Base-by-base conservation (phyloP, 148 eudicot genomes). In the Cornus suecica region DNA sequence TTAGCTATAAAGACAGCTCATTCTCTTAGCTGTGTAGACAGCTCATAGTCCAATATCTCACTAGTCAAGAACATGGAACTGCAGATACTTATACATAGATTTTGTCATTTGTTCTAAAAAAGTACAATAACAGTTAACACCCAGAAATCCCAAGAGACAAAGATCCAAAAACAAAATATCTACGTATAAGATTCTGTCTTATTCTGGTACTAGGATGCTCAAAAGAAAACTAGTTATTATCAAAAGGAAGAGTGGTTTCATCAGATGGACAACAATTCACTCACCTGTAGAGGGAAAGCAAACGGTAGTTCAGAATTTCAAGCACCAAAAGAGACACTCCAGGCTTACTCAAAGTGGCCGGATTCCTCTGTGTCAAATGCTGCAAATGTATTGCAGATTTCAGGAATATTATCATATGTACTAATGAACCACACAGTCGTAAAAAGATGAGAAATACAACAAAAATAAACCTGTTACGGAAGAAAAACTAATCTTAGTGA, bases 231-330 rank as follows among this genome's bases (percentile, higher is more conserved):
- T 34, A 22, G 16, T 26, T 27, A 28, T 52, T 63, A 30, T 27
- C 42, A 76, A 31, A 58, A 48, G 32, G 32, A 25, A 61, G 5
- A 54, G 28, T 48, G 66, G 31, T 32, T 48, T 24, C 61, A 52
- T 28, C 13, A 58, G 52, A 69, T 29, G 54, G 37, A 61, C 67
- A 42, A 26, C 54, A n/a, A 64, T 23, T 45, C 32, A 80, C 84
- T 88, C 77, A 95, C 99, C 99, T 88, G 85, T 93, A 96, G 28
- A 96, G 93, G 48, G 99, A 91, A 84, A 96, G 97, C 81, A 93
- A 80, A 41, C 99, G 92, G 62, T 96, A 96, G 87, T 96, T 96
- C 81, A 96, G 83, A 76, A 96, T 87, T 83, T 96, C 99, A 74
- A 96, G 96, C 77, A 96, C 87, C 91, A 96, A 82, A 78, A 96